Evolutionary conservation across 257 asterid genomes (phyloP), one percentile per base, ranked within the genome.

Genomic region (Nicotiana paniculata): DNA sequence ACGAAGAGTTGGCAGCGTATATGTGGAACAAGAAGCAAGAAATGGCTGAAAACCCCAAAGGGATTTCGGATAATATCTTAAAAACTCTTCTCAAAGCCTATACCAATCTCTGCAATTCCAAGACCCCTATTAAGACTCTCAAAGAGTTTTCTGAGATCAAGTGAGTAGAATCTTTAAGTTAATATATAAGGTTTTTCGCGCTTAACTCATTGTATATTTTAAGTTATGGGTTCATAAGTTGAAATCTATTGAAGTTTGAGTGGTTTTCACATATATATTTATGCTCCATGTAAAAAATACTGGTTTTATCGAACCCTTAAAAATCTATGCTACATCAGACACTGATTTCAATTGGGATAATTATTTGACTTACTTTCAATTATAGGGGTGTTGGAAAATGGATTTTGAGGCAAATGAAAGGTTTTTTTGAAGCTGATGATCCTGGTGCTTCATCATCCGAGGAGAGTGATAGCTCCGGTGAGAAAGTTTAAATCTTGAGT

Each of bases 361-460:
- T 28, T 15, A 61, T 81, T 83, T 79, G 33, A 53, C 80, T 66
- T 80, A 30, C 57, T 72, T 78, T 78, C 70, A n/a, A 46, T 61
- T 87, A 54, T 76, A 96, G 99, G 89, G 98, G 98, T 35, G 90
- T 96, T 11, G 99, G 99, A 48, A 93, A 96, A 90, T 96, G 98
- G 98, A 92, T 92, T 79, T 83, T 96, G 93, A 94, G 90, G 93
- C 92, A 88, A 86, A 88, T 92, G 96, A 90, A 90, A 91, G 97
- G 87, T 17, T 90, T 88, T 85, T 96, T 96, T 77, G 84, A 83
- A 70, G 68, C 85, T 3, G 93, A 88, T 75, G 64, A 51, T 51
- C 0, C 1, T 2, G 64, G 24, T 16, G 46, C 46, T 51, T 75
- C 17, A 16, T 75, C 48, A 30, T 75, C 80, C 81, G 90, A 55